These are phyloP conservation scores for Keithomyces neogunnii DNA, from an alignment of 2,329 filamentous ascomycete genomes.

Conservation along the genomic window DNA sequence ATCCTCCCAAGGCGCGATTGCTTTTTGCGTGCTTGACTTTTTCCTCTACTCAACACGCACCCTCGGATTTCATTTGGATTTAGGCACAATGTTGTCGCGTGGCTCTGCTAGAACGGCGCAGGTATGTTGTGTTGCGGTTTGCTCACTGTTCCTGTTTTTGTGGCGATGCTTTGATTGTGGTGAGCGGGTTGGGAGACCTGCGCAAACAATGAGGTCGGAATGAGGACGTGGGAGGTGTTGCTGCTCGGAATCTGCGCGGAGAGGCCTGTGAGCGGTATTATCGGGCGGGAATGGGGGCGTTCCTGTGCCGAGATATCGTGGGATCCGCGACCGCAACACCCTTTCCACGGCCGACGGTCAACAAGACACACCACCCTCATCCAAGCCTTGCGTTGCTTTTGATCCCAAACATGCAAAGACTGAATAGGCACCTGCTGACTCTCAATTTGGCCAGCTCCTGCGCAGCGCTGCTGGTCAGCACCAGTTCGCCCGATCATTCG, in stretches of 20 bases:
- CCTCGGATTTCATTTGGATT: background rate
- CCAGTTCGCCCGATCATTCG: constrained; percentile 50
- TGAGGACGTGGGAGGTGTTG: too few species aligned
- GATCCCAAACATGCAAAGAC: background rate
- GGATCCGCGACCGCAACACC: background rate
- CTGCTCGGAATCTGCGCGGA: background rate
- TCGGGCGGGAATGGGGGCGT: background rate
- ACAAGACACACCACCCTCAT: background rate
- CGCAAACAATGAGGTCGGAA: background rate
- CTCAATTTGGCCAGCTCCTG: constrained; percentile 34
- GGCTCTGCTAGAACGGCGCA: constrained; percentile 47
- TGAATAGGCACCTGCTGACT: background rate
- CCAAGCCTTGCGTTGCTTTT: background rate
- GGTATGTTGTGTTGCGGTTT: constrained; percentile 31
- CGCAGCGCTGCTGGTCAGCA: constrained; percentile 38
- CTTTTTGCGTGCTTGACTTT: background rate
- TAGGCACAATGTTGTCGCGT: constrained; percentile 49
- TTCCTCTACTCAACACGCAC: background rate
- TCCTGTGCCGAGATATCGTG: background rate
- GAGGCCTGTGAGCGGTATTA: background rate
- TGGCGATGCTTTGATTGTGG: too few species aligned
- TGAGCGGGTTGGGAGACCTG: background rate
- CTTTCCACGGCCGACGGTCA: background rate
- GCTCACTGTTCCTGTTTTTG: background rate
- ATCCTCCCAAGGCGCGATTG: background rate